Conservation (phyloP, 176 grass and related monocot species). For the Paspalum notatum region DNA sequence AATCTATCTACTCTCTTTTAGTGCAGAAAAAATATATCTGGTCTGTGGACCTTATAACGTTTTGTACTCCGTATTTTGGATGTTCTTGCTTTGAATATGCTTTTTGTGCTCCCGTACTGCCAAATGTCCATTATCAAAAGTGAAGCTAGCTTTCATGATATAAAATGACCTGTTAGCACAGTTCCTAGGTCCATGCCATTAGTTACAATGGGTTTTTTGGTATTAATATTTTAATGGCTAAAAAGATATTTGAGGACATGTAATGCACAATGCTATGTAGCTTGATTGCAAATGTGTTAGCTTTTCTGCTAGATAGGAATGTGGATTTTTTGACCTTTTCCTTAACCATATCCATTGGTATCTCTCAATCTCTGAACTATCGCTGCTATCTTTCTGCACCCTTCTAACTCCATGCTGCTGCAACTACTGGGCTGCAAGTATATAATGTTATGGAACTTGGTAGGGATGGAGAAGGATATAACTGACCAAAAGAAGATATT, state of each 20-base stretch:
- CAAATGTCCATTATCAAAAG: background rate
- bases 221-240: background rate
- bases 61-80: constrained; percentile 14
- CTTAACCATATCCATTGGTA: background rate
- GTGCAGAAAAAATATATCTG: constrained; percentile 11
- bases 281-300: background rate
- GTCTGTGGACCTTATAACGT: constrained; percentile 4
- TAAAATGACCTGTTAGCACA: background rate
- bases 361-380: background rate
- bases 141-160: background rate
- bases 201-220: background rate
- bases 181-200: background rate
- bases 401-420: background rate
- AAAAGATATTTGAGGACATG: background rate
- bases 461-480: background rate
- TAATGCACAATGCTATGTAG: background rate
- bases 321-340: background rate
- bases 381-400: background rate
- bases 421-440: background rate
- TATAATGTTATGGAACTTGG: background rate
- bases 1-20: background rate
- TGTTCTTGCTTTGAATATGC: background rate
- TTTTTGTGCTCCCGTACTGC: background rate
- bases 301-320: background rate
- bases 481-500: background rate